Evolutionary conservation across 1,284 basidiomycete genomes (phyloP), one percentile per base, ranked within the genome.

Genomic region (Melampsora americana): DNA sequence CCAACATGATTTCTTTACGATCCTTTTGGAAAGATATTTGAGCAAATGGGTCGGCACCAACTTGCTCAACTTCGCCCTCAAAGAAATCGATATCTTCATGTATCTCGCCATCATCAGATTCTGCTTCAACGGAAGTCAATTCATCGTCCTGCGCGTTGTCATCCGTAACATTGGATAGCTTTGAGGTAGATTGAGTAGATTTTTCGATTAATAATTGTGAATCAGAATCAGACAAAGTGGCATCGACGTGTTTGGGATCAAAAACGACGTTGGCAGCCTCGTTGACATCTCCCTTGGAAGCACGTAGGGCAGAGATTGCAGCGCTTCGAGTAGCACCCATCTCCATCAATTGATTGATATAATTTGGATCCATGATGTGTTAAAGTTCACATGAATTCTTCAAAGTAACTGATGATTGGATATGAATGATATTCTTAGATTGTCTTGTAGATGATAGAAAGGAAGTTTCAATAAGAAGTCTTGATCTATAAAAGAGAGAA

Each of bases 1-100:
- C 91, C 66, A 93, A 90, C 53, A 93, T 89, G 82, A 91, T 89
- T 83, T 94, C 91, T 39, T 88, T 86, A 66, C 93, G 86, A 81
- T 93, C 90, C 84, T 94, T 94, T 62, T 92, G 94, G 83, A 93
- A 94, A 86, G 94, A 94, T 69, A 94, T 88, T 32, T 90, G 35
- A n/a, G 65, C 65, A 66, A 42, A 66, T n/a, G 65, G 65, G 48
- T 66, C 65, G 65, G 23, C 65, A 23, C 65, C 65, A 46, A 16
- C 28, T 16, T 16, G 80, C 66, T 85, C 85, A n/a, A 86, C 88
- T 74, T 89, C 89, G 72, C 85, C 84, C 35, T 83, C 82, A 62
- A 82, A 81, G 44, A 82, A 82, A 2, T 82, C 83, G 0, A 80
- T 77, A 11, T 92, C 84, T 80, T 90, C 84, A 79, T 90, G 89